Evolutionary conservation across 2,329 filamentous ascomycete species (phyloP), one percentile per base, ranked within the genome.

Genomic region (Thermothelomyces thermophilus): DNA sequence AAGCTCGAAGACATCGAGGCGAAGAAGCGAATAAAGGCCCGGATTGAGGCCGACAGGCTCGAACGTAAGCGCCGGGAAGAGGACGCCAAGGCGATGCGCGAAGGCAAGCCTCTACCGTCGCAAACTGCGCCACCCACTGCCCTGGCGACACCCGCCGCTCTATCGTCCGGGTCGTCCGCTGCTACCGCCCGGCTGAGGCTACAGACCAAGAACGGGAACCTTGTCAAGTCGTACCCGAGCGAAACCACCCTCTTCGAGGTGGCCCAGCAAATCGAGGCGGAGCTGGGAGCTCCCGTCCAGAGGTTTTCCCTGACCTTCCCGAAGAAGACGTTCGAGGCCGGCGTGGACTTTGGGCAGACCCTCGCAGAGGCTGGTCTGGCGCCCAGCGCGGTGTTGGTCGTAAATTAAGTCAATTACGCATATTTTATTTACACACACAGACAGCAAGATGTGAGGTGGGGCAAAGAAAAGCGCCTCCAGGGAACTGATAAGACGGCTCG

Each of bases 161-260:
- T 73, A 2, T 64, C 73, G 49, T 70, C 66, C 47, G 87, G 86
- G 60, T 77, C 83, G 7, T 80, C 84, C 44, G 79, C 81, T 4
- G 80, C 84, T 46, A 89, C 95, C 65, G 83, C 90, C 11, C 80
- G 93, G 24, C 70, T 98, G 54, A 78, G 90, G 52, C 71, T 98
- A 35, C 90, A 95, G 68, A 90, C 86, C 0, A 66, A 80, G 1
- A 73, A 71, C 16, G 88, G 89, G 13, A 90, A 86, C 54, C 73
- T 96, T 47, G 83, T 85, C 70, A 97, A 95, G 77, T 91, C 86
- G 0, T 83, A 95, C 56, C 84, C 89, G 0, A 90, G 87, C 5
- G 88, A 94, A 51, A 94, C 90, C 3, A 97, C 93, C 0, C 72
- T 98, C 10, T 95, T 95, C 61, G 91, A 98, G 70, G 83, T 98